Conservation (phyloP, 495 filamentous ascomycete species). For the Neurospora sp. region DNA sequence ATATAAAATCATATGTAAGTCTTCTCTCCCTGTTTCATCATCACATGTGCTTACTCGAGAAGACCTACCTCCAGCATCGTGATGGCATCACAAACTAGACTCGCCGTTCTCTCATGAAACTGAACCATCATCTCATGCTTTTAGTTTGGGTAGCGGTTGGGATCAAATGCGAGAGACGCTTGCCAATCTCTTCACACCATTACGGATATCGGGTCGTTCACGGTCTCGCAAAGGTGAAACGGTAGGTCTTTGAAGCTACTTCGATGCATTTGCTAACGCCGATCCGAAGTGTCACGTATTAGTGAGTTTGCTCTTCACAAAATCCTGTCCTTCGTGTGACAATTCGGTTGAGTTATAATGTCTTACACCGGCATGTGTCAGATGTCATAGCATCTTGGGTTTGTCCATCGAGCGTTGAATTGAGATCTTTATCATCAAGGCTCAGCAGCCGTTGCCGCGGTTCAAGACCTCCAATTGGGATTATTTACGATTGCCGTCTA, state of each 20-base stretch:
- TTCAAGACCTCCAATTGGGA: background rate
- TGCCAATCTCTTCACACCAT: background rate
- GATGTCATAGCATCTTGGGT: background rate
- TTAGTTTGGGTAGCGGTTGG: background rate
- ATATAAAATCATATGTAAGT: background rate
- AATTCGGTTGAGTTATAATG: background rate
- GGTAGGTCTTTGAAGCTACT: background rate
- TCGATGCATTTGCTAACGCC: background rate
- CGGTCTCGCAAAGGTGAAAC: background rate
- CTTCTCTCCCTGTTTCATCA: background rate
- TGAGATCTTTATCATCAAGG: background rate
- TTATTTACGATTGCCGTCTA: background rate
- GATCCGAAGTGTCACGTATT: background rate
- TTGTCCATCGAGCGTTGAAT: background rate
- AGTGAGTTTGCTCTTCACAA: background rate
- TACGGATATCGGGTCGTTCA: background rate
- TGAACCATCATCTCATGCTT: background rate
- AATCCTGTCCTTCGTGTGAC: background rate
- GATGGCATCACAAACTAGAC: background rate
- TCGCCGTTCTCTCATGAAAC: background rate
- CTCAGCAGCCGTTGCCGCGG: background rate
- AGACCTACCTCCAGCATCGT: background rate
- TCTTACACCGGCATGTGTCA: background rate
- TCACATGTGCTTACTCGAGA: background rate
- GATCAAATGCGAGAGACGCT: background rate